A percentile compares a stretch with the other conserved stretches of the same genome.
phyloP scores from a whole-genome alignment of 78 protist species.

The Speleostelium caveatum region DNA sequence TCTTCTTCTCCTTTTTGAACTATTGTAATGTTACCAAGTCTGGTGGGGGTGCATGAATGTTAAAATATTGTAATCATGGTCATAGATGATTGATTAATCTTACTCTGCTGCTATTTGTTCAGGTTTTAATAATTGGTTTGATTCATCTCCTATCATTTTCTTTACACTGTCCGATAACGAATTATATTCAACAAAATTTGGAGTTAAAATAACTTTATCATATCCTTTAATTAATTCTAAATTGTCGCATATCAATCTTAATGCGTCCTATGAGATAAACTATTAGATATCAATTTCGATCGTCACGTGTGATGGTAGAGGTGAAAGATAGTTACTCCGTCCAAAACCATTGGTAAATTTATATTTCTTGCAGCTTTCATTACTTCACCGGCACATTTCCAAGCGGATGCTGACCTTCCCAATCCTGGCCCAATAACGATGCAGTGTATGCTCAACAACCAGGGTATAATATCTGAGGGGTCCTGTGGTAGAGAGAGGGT shows the following conservation, averaged over 20 bases:
- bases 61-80: too few relatives aligned
- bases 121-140: constrained; percentile 20
- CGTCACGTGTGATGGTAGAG: too few relatives aligned
- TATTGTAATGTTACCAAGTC: constrained; percentile 75
- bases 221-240: constrained; percentile 54
- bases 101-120: constrained; percentile 26
- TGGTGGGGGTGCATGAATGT: neutral
- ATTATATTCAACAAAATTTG: constrained; percentile 80
- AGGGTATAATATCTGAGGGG: constrained; percentile 70
- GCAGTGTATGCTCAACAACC: constrained; percentile 76
- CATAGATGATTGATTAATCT: neutral
- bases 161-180: constrained; percentile 64
- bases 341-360: constrained; percentile 74
- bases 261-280: constrained; percentile 72
- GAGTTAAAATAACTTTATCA: constrained; percentile 83
- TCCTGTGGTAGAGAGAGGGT: constrained; percentile 6
- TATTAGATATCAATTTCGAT: too few relatives aligned
- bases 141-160: constrained; percentile 26
- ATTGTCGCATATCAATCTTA: constrained; percentile 53
- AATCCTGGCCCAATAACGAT: constrained; percentile 91
- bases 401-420: constrained; percentile 64
- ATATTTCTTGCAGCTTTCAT: constrained; percentile 78
- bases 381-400: constrained; percentile 61
- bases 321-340: constrained; percentile 26
- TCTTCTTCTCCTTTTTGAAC: constrained; percentile 87